Conservation (phyloP, 441 rosid species). For the Gossypium schwendimanii region DNA sequence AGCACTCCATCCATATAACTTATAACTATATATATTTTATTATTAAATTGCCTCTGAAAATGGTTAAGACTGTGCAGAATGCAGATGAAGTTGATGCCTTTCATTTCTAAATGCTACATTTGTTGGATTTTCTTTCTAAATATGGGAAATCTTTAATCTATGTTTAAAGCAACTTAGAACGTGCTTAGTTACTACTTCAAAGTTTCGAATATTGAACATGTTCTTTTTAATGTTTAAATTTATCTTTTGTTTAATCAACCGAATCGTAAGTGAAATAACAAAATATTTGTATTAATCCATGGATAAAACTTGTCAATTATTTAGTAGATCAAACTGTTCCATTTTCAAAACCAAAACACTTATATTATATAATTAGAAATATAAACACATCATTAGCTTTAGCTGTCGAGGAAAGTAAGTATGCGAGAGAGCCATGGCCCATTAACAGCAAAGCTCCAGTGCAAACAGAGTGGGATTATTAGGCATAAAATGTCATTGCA, state of each 20-base stretch:
- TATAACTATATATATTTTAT: too few relatives aligned
- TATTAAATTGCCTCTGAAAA: too few relatives aligned
- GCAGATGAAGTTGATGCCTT: neutral
- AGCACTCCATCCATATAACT: too few relatives aligned
- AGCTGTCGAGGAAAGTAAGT: neutral
- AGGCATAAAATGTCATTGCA: neutral
- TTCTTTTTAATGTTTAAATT: too few relatives aligned
- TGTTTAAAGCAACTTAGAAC: too few relatives aligned
- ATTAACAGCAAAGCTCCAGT: neutral
- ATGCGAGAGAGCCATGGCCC: neutral
- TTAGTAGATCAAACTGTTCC: neutral
- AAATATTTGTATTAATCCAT: too few relatives aligned
- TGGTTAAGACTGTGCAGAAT: too few relatives aligned
- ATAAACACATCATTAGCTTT: neutral
- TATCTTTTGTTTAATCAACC: too few relatives aligned
- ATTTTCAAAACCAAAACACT: neutral
- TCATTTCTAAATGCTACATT: neutral
- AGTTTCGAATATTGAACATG: too few relatives aligned
- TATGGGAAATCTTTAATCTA: neutral
- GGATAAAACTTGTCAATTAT: too few relatives aligned
- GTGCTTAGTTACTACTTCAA: too few relatives aligned
- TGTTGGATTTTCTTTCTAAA: neutral
- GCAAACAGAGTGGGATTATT: neutral
- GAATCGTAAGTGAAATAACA: too few relatives aligned
- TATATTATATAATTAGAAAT: neutral